These are phyloP conservation scores for Cytauxzoon felis DNA, from an alignment of 169 alveolate genomes.

Conservation along the genomic window DNA sequence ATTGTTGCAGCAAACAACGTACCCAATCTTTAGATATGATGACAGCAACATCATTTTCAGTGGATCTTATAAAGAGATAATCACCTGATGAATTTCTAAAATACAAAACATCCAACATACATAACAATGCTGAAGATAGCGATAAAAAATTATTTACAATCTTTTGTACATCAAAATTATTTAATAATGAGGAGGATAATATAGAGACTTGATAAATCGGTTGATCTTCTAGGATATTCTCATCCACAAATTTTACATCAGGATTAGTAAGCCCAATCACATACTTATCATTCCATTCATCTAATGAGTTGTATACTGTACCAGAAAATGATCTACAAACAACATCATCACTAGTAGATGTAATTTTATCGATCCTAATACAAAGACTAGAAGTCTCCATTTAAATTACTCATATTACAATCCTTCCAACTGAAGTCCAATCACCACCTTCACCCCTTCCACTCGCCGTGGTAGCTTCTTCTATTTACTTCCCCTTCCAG, in stretches of 20 bases:
- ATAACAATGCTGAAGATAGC: slow-evolving; percentile 32
- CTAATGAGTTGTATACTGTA: too few species aligned
- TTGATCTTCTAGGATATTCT: slow-evolving; percentile 24
- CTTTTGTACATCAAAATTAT: background rate
- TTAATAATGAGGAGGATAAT: slow-evolving; percentile 25
- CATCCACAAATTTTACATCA: background rate
- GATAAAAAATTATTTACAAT: slow-evolving; percentile 17
- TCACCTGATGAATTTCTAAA: slow-evolving; percentile 12
- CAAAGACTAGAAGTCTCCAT: background rate
- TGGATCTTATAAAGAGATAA: slow-evolving; percentile 26
- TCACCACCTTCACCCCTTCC: too few species aligned
- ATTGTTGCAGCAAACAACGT: background rate
- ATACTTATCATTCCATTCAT: slow-evolving; percentile 32
- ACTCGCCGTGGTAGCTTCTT: too few species aligned
- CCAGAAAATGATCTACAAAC: too few species aligned
- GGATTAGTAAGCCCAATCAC: slow-evolving; percentile 24
- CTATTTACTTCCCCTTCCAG: too few species aligned
- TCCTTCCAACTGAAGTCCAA: background rate
- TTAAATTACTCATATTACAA: slow-evolving; percentile 5
- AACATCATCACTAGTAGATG: slow-evolving; percentile 8
- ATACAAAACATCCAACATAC: background rate
- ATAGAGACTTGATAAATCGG: slow-evolving; percentile 22
- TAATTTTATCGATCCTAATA: background rate
- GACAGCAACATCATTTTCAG: slow-evolving; percentile 31
- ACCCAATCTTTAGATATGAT: slow-evolving; percentile 27